A percentile compares a stretch with the other conserved stretches of the same genome.
Conservation (phyloP, 2,329 filamentous ascomycete species). For the Aphanoascus verrucosus region DNA sequence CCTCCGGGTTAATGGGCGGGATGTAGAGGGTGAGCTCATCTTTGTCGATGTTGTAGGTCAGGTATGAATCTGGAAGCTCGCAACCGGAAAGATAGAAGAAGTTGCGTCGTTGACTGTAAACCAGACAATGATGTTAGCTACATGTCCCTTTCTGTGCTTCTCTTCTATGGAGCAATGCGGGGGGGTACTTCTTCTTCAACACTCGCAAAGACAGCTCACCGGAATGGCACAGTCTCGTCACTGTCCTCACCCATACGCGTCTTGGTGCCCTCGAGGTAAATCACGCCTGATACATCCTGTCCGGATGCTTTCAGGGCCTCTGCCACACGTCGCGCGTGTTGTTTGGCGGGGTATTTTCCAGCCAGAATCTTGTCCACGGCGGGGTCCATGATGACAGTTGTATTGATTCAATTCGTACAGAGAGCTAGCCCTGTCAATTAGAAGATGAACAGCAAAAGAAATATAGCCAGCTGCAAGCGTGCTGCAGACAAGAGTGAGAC, state of each 20-base stretch:
- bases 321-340: constrained; percentile 73
- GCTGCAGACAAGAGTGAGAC: neutral
- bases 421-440: neutral
- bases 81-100: constrained; percentile 95
- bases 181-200: neutral
- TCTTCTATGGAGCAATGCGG: neutral
- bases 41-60: constrained; percentile 67
- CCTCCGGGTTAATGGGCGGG: constrained; percentile 73
- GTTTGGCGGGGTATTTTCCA: constrained; percentile 69
- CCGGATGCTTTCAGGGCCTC: constrained; percentile 58
- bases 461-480: no score
- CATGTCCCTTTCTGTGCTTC: neutral
- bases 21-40: constrained; percentile 77
- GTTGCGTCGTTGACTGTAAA: constrained; percentile 58
- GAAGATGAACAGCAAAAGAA: neutral
- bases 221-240: constrained; percentile 70
- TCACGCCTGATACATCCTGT: constrained; percentile 56
- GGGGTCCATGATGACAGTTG: constrained; percentile 14
- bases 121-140: neutral
- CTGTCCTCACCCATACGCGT: constrained; percentile 79
- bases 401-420: neutral
- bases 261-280: constrained; percentile 81
- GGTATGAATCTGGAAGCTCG: constrained; percentile 65
- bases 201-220: constrained; percentile 40
- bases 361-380: constrained; percentile 36